phyloP scores from a whole-genome alignment of 768 basidiomycete species.

The Neoboletus brunneissimus region DNA sequence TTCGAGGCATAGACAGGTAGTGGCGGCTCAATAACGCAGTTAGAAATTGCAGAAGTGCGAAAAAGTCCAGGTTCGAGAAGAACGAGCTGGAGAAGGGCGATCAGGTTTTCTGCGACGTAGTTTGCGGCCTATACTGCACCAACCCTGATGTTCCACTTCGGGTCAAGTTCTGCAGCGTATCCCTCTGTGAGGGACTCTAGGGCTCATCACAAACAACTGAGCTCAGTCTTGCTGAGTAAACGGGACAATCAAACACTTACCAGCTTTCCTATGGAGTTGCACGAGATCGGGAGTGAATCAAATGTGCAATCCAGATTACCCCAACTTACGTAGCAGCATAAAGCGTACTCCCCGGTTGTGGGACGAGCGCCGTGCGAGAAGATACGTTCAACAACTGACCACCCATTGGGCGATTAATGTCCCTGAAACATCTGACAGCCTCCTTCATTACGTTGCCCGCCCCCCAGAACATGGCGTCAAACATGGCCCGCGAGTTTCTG shows the following conservation, averaged over 20 bases:
- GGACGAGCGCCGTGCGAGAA: conserved; percentile 30
- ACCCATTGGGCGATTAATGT: conserved; percentile 34
- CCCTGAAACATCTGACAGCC: conserved; percentile 37
- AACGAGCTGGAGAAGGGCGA: conserved; percentile 12
- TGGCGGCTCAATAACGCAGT: conserved; percentile 9
- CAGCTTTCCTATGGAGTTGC: conserved; percentile 15
- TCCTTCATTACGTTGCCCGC: conserved; percentile 31
- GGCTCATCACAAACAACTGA: conserved; percentile 19
- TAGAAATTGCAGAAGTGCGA: conserved; percentile 20
- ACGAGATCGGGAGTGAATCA: background rate
- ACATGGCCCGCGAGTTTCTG: conserved; percentile 65
- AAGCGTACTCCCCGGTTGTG: conserved; percentile 12
- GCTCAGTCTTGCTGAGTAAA: background rate
- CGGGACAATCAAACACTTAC: conserved; percentile 1
- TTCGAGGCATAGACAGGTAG: conserved; percentile 21
- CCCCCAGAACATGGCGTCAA: conserved; percentile 39
- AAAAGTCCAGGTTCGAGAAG: conserved; percentile 25
- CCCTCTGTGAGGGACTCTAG: conserved; percentile 33
- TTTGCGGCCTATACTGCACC: background rate
- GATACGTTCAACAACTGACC: conserved; percentile 36
- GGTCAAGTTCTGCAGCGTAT: conserved; percentile 33
- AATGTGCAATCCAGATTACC: background rate
- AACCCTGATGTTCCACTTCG: conserved; percentile 37
- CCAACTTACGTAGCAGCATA: conserved; percentile 31
- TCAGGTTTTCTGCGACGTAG: background rate